Evolutionary conservation across 352 stramenopile species (phyloP).

Genomic region (Hyaloperonospora brassicae): DNA sequence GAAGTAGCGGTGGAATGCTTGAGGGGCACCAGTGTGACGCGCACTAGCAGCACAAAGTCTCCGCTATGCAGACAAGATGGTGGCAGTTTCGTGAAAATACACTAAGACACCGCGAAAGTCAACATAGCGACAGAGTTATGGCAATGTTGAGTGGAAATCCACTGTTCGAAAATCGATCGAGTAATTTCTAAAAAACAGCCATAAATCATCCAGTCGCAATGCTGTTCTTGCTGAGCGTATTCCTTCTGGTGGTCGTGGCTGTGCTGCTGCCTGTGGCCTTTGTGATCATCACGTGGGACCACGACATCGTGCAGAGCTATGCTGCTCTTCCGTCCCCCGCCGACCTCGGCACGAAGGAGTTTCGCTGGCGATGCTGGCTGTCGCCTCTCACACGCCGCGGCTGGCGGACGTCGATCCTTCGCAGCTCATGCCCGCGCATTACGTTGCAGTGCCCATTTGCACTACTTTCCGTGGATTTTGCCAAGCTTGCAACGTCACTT

Average conservation of each 20-base stretch:
- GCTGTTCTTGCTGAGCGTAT: slow-evolving; percentile 26
- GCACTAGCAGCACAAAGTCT: background rate
- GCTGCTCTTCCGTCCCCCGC: slow-evolving; percentile 48
- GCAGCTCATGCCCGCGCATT: slow-evolving; percentile 58
- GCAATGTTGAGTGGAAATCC: too few species aligned
- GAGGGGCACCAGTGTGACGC: slow-evolving; percentile 2
- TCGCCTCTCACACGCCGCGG: slow-evolving; percentile 49
- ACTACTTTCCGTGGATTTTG: slow-evolving; percentile 66
- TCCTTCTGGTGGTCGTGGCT: slow-evolving; percentile 42
- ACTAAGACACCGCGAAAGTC: too few species aligned
- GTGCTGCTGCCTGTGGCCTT: slow-evolving; percentile 57
- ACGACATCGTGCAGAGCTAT: slow-evolving; percentile 60
- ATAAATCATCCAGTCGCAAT: slow-evolving; percentile 4
- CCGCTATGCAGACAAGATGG: too few species aligned
- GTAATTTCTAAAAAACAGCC: background rate
- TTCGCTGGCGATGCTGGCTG: slow-evolving; percentile 63
- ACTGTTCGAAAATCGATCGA: too few species aligned
- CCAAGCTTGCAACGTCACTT: slow-evolving; percentile 70
- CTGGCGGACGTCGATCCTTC: slow-evolving; percentile 46
- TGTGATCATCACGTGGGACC: slow-evolving; percentile 69
- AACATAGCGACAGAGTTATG: too few species aligned
- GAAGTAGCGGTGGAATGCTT: slow-evolving; percentile 4
- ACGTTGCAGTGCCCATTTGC: slow-evolving; percentile 67
- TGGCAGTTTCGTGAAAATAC: too few species aligned
- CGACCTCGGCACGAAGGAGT: slow-evolving; percentile 75